phyloP scores from a whole-genome alignment of 1,284 basidiomycete species.

The Cryptococcus sp. region DNA sequence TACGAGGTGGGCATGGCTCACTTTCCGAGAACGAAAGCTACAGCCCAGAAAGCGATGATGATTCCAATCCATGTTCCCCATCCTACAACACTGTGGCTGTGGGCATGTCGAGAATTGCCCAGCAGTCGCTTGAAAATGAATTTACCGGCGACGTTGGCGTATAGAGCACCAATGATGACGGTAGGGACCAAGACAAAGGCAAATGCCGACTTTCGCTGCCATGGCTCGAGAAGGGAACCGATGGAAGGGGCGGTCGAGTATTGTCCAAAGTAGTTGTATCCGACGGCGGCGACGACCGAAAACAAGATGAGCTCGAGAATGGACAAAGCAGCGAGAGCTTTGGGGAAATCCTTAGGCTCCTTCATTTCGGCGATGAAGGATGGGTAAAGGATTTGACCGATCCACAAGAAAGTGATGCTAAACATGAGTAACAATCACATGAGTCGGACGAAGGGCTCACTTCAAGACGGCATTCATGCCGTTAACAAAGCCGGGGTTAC shows the following conservation, averaged over 20 bases:
- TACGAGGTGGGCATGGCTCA: conserved; percentile 19
- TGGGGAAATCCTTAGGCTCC: conserved; percentile 58
- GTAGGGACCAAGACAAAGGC: conserved; percentile 42
- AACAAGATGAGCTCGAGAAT: conserved; percentile 59
- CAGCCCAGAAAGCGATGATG: conserved; percentile 56
- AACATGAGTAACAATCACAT: background rate
- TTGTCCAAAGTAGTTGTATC: conserved; percentile 52
- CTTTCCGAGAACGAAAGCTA: conserved; percentile 60
- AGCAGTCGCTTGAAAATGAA: conserved; percentile 46
- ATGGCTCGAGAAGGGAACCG: conserved; percentile 41
- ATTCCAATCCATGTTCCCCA: conserved; percentile 61
- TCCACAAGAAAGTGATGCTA: conserved; percentile 56
- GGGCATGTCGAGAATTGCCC: conserved; percentile 52
- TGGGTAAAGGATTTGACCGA: conserved; percentile 57
- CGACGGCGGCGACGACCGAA: conserved; percentile 59
- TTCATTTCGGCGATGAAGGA: conserved; percentile 51
- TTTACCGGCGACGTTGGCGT: conserved; percentile 41
- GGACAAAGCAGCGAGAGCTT: conserved; percentile 50
- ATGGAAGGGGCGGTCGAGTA: conserved; percentile 45
- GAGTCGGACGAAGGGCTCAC: conserved; percentile 13
- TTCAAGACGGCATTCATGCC: conserved; percentile 52
- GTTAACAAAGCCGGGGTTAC: conserved; percentile 56
- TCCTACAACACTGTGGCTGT: conserved; percentile 57
- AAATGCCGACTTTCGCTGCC: conserved; percentile 54
- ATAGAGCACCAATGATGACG: conserved; percentile 44